These are phyloP conservation scores for Fulvia fulva DNA, from an alignment of 2,329 filamentous ascomycete species.

Conservation along the genomic window DNA sequence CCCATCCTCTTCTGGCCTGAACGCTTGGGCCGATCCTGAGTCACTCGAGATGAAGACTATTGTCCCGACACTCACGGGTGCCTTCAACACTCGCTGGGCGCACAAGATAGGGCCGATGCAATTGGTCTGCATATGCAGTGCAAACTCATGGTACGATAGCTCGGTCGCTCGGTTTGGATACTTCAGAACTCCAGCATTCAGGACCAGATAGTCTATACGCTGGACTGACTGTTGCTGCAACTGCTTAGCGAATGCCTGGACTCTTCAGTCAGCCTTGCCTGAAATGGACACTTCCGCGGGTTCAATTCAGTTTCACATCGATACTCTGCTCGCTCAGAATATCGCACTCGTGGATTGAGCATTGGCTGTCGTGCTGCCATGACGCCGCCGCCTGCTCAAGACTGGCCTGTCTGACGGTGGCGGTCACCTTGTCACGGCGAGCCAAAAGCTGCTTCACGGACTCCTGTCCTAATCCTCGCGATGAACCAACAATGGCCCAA, in stretches of 20 bases:
- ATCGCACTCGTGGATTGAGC: constrained; percentile 41
- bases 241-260: constrained; percentile 10
- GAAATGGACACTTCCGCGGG: not conserved
- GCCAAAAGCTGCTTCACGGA: constrained; percentile 50
- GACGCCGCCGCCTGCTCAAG: constrained; percentile 6
- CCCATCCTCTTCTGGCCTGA: constrained; percentile 54
- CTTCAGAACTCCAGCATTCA: constrained; percentile 54
- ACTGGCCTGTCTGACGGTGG: constrained; percentile 45
- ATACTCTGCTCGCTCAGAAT: constrained; percentile 53
- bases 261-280: not conserved
- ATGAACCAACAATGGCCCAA: constrained; percentile 47
- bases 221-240: constrained; percentile 10
- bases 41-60: constrained; percentile 57
- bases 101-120: constrained; percentile 57
- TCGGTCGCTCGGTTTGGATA: constrained; percentile 55
- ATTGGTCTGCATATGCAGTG: constrained; percentile 55
- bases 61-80: constrained; percentile 45
- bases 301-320: constrained; percentile 30
- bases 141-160: constrained; percentile 51
- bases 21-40: constrained; percentile 50
- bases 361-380: constrained; percentile 14
- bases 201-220: constrained; percentile 51
- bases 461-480: constrained; percentile 50
- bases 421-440: constrained; percentile 48
- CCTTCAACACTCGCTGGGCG: constrained; percentile 50